Evolutionary conservation across 352 stramenopile genomes (phyloP), one percentile per base, ranked within the genome.

Genomic region (Plasmopara muralis): DNA sequence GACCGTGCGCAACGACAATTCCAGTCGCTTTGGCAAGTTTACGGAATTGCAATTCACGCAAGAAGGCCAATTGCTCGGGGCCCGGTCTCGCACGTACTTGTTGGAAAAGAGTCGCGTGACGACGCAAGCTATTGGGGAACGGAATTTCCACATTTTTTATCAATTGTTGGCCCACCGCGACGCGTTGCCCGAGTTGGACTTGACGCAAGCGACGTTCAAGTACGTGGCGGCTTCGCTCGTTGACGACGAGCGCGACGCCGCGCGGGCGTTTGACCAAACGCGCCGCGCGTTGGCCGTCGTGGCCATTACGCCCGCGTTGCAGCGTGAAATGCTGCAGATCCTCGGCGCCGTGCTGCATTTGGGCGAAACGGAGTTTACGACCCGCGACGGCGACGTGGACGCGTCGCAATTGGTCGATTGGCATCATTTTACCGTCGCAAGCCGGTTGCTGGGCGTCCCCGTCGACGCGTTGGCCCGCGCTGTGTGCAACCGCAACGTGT

Each of bases 71-170:
- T 66, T 95, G 43, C 79, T 92, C 29, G 85, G 86, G 30, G 85
- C 83, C 12, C 70, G 81, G 9, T 90, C 89, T 34, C 69, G 85
- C 41, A 97, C 82, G 39, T 97, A 97, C 64, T 60, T 97, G 33
- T 65, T 97, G 7, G 90, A 97, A 57, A 97, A 97, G 60, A 95
- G 84, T 54, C 85, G 90, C 28, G 87, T 97, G 29, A 87, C 77
- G 33, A 86, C 79, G 25, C 89, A 96, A 51, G 76, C 83, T 0
- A 53, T 71, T 4, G 80, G 77, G 29, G 90, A 97, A 60, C 82
- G 89, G 45, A 97, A 97, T 57, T 97, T 97, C 57, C 90, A 97
- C 68, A 92, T 97, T 40, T 97, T 97, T 47, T 97, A 97, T 66
- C 88, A 97, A 66, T 49, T 97, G 28, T 53, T 96, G 47, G 72